Percentiles rank a stretch among this genome's conserved stretches.
Evolutionary conservation across 257 asterid species (phyloP).

Genomic region (Misopates orontium): DNA sequence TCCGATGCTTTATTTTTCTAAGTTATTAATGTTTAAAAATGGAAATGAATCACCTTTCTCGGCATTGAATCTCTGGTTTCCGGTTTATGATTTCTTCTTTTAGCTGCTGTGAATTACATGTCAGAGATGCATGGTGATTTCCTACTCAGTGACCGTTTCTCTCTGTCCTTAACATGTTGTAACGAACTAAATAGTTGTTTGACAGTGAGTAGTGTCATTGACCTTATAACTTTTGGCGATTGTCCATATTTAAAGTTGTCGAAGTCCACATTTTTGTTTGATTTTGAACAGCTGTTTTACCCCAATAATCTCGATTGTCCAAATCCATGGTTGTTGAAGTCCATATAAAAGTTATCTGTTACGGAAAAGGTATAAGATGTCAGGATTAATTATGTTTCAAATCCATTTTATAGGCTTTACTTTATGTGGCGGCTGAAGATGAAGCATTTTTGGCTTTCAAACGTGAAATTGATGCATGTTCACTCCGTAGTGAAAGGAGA

Average conservation of each 20-base stretch:
- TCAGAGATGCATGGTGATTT: too few species aligned
- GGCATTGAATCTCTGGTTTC: too few species aligned
- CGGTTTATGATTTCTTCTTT: too few species aligned
- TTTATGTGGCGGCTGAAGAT: conserved; percentile 82
- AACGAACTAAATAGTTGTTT: too few species aligned
- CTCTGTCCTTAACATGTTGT: neutral
- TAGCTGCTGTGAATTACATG: neutral
- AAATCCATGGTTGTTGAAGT: too few species aligned
- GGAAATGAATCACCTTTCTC: too few species aligned
- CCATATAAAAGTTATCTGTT: neutral
- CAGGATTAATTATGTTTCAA: neutral
- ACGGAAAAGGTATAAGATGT: conserved; percentile 2
- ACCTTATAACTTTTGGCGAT: neutral
- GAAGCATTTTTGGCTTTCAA: conserved; percentile 71
- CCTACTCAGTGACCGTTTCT: neutral
- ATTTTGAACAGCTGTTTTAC: neutral
- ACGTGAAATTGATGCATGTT: conserved; percentile 62
- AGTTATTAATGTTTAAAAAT: conserved; percentile 21
- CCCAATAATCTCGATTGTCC: neutral
- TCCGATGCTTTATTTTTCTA: conserved; percentile 12
- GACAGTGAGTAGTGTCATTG: too few species aligned
- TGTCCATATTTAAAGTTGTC: neutral
- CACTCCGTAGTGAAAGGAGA: conserved; percentile 61
- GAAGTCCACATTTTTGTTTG: neutral
- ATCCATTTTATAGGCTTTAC: conserved; percentile 61